These are phyloP conservation scores for Dicorynia guianensis DNA, from an alignment of 306 rosid species.

Conservation along the genomic window DNA sequence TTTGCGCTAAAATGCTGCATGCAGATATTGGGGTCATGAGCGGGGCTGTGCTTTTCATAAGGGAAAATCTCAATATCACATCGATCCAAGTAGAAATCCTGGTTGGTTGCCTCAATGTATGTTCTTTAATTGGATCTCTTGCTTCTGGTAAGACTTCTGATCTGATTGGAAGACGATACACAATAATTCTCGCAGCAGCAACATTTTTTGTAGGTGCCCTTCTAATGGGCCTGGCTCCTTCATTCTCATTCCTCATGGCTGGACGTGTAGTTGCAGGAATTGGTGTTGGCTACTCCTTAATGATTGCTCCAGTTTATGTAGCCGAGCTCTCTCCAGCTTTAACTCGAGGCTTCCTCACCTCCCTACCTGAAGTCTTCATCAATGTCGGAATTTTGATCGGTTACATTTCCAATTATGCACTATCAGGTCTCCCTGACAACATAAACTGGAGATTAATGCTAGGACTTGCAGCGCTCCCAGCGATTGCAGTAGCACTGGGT, in stretches of 20 bases:
- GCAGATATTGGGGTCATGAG: conserved; percentile 84
- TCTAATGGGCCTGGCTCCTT: conserved; percentile 73
- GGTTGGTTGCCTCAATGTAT: conserved; percentile 67
- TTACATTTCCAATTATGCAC: conserved; percentile 63
- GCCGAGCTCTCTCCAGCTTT: conserved; percentile 77
- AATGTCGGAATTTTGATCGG: conserved; percentile 74
- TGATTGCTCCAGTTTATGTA: conserved; percentile 80
- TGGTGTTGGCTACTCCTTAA: conserved; percentile 77
- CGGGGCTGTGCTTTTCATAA: conserved; percentile 69
- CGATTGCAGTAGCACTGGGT: conserved; percentile 55
- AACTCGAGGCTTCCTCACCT: conserved; percentile 78
- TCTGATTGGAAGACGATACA: conserved; percentile 67
- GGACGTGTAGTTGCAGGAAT: conserved; percentile 75
- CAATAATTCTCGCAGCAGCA: conserved; percentile 60
- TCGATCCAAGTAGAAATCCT: conserved; percentile 58
- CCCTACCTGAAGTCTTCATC: conserved; percentile 91
- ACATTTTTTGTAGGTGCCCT: conserved; percentile 72
- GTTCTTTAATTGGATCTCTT: conserved; percentile 72
- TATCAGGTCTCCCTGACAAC: conserved; percentile 51
- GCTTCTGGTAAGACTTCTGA: conserved; percentile 82
- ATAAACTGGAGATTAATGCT: conserved; percentile 81
- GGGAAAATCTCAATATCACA: conserved; percentile 60
- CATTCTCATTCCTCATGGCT: conserved; percentile 56
- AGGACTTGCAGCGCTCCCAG: conserved; percentile 70
- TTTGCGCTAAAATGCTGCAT: no score